Base-by-base conservation (phyloP, 306 rosid genomes). In the Quercus dentata region DNA sequence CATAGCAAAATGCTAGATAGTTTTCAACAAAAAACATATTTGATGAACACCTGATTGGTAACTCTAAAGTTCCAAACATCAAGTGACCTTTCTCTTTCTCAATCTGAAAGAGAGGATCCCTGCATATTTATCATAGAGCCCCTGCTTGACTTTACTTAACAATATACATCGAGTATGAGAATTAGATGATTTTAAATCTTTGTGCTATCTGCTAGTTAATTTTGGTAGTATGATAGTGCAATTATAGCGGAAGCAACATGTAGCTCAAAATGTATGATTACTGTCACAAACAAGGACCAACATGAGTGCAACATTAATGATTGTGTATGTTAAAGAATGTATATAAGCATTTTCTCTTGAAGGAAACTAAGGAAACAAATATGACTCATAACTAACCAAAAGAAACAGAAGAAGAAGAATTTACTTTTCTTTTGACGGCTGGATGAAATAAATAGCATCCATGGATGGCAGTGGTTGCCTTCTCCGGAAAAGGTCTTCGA, bases 381-480 rank as follows among this genome's bases (percentile, higher is more conserved):
- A 25, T 19, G 6, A 27, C 23, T 44, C 20, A 54, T 21, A 12
- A 44, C 33, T 54, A 12, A 38, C 7, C 2, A 41, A 41, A 17
- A 35, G 17, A 31, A 30, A 13, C 33, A 65, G 76, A 61, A 68
- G 73, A 78, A 78, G 74, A 81, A 56, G 62, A 74, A 61, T 76
- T 78, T 90, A 93, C 99, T 95, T 95, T 85, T 93, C 97, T 91
- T 93, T 95, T 25, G 83, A 74, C 41, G 98, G 99, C 85, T 95
- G 99, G 21, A 95, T 80, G 91, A 84, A 95, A 86, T 93, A 95
- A 84, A 95, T 85, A 82, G 84, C 99, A 83, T 93, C 98, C 94
- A 95, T 62, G 44, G 96, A 91, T 27, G 99, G 99, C 89, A 95
- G 83, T 15, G 98, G 98, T 76, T 95, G 93, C 88, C 99, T 93